Evolutionary conservation across 2,329 filamentous ascomycete species (phyloP).

Genomic region (Arthrobotrys sphaeroides): DNA sequence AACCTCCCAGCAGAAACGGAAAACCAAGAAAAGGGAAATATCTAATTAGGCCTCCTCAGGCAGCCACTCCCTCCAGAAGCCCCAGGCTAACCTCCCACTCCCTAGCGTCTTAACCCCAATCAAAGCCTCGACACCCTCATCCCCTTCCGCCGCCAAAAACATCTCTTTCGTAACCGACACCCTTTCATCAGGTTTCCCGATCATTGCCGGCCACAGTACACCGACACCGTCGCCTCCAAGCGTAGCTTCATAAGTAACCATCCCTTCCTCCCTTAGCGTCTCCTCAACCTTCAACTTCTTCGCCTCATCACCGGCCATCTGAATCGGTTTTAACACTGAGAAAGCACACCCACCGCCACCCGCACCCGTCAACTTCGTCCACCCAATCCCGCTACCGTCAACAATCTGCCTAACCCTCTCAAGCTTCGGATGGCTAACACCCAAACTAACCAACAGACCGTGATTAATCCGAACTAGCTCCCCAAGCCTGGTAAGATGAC

Average conservation of each 20-base stretch:
- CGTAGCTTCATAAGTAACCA: constrained; percentile 85
- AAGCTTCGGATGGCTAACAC: constrained; percentile 91
- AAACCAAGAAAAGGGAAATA: neutral
- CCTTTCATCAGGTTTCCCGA: constrained; percentile 79
- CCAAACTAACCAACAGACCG: constrained; percentile 86
- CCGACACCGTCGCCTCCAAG: constrained; percentile 93
- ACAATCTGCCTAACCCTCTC: constrained; percentile 91
- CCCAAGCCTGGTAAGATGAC: constrained; percentile 74
- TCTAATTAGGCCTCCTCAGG: constrained; percentile 58
- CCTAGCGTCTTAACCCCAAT: constrained; percentile 79
- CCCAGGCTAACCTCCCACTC: constrained; percentile 81
- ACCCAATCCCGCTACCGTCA: constrained; percentile 87
- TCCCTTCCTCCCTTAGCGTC: constrained; percentile 75
- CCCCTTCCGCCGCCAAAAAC: constrained; percentile 83
- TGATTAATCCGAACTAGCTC: constrained; percentile 94
- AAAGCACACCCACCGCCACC: constrained; percentile 97
- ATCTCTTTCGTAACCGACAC: constrained; percentile 93
- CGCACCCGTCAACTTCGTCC: constrained; percentile 96
- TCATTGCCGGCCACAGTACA: constrained; percentile 88
- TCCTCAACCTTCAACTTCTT: constrained; percentile 72
- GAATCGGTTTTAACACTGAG: constrained; percentile 73
- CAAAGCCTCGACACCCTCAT: constrained; percentile 83
- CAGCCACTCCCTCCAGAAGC: constrained; percentile 74
- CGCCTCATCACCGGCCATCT: constrained; percentile 58
- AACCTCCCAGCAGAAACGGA: constrained; percentile 1